Evolutionary conservation across 1,284 basidiomycete genomes (phyloP), one percentile per base, ranked within the genome.

Genomic region (Meripilus lineatus): DNA sequence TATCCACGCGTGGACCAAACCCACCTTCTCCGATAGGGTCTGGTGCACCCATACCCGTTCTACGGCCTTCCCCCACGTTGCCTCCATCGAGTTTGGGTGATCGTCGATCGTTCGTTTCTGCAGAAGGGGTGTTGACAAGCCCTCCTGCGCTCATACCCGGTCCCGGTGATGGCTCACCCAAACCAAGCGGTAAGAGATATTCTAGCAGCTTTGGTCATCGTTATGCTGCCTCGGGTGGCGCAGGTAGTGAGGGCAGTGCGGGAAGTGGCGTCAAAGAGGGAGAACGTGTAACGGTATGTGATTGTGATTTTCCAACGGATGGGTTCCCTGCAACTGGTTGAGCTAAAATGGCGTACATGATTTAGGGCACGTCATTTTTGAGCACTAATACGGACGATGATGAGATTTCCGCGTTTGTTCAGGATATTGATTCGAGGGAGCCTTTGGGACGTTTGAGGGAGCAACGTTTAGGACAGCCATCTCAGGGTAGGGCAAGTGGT

Each of bases 141-240:
- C 49, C 50, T 22, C 45, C 40, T 11, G 45, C 49, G n/a, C n/a
- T n/a, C n/a, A n/a, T n/a, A n/a, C n/a, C n/a, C n/a, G n/a, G n/a
- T n/a, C n/a, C n/a, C 6, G 33, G 49, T 17, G 57, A 54, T n/a
- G 55, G 53, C 3, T 59, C 56, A 3, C 55, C 56, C 11, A 52
- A 55, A 21, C 52, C 54, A 18, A 46, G 54, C 34, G 53, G 54
- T 24, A 67, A 65, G 55, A 49, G 67, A 32, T 72, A 70, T 46
- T 84, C 81, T 34, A 85, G 81, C 49, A 84, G 78, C 49, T 88
- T 88, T 58, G 77, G 81, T 7, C 78, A 87, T 58, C 71, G 83
- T 32, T 84, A 84, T 57, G 66, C 64, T 23, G 52, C 65, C 17
- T 56, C 64, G 13, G 66, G 66, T 15, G 65, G 67, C 22, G 61